Evolutionary conservation across 441 rosid genomes (phyloP), one percentile per base, ranked within the genome.

Genomic region (Euphorbia schlechtendalii): DNA sequence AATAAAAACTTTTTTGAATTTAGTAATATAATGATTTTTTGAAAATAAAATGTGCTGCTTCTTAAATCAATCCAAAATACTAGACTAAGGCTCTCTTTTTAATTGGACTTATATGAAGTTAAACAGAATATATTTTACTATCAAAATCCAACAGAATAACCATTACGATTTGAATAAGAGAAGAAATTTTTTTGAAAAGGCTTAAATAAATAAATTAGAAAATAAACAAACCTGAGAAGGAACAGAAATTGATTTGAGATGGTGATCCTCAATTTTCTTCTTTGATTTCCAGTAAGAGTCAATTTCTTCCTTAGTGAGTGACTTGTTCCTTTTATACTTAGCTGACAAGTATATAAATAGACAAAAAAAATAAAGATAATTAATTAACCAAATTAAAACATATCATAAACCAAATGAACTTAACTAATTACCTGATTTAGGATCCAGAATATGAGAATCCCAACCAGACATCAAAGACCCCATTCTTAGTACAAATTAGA

Each of bases 401-500:
- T n/a, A n/a, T 34, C 4, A 58, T 13, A 3, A 6, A n/a, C 7
- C 7, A 32, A 49, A 46, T 36, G 32, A 52, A n/a, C 21, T 15
- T 41, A 41, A 1, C 56, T 12, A 70, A n/a, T n/a, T 79, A 87
- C 98, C 83, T 70, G 74, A 59, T 24, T 72, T 76, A n/a, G 84
- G 74, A 80, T 82, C 85, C 5, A 56, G 55, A n/a, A 75, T 70
- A n/a, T 74, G 84, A n/a, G 95, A 89, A 71, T 85, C 90, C 98
- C 98, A 92, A 65, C 98, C 96, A 54, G 88, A 76, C 96, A 92
- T 77, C 78, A 92, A 71, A 73, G 96, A 92, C 71, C 98, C 98
- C 96, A 92, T 92, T 70, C 32, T 14, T 28, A 4, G 0, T 6
- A n/a, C n/a, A n/a, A n/a, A n/a, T n/a, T n/a, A n/a, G n/a, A n/a